These are phyloP conservation scores for Eucalyptus pauciflora DNA, from an alignment of 345 rosid genomes.

Conservation along the genomic window DNA sequence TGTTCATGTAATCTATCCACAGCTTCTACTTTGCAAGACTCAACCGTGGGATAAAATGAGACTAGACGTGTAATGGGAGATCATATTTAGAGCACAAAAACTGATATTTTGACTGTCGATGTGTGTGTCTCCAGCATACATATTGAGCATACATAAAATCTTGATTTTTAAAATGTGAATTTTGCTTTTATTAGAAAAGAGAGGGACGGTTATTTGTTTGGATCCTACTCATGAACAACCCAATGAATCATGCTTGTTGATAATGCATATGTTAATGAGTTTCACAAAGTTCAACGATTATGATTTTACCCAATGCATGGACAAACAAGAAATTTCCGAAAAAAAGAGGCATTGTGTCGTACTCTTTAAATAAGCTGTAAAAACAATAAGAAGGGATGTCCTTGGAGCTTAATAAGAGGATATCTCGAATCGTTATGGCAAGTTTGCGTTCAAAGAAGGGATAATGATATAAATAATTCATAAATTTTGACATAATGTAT, in stretches of 20 bases:
- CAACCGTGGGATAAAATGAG: not conserved
- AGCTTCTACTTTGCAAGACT: not conserved
- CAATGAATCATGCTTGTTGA: not conserved
- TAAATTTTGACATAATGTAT: no score
- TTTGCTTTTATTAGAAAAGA: not conserved
- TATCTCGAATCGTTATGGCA: accelerated
- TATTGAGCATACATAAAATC: not conserved
- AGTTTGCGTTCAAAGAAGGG: accelerated
- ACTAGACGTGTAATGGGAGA: not conserved
- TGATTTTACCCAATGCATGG: not conserved
- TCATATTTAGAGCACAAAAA: not conserved
- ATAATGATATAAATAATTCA: no score
- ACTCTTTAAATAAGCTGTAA: not conserved
- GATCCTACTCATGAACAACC: not conserved
- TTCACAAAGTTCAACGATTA: not conserved
- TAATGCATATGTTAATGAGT: not conserved
- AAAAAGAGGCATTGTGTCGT: accelerated
- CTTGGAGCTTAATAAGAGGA: not conserved
- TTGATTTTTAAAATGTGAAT: not conserved
- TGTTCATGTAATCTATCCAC: not conserved
- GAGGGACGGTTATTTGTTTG: not conserved
- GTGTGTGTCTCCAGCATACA: no score
- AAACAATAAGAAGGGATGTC: not conserved
- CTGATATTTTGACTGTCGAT: accelerated
- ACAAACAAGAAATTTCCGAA: accelerated